These are phyloP conservation scores for Colletotrichum sp. DNA, from an alignment of 2,329 filamentous ascomycete genomes.

Conservation along the genomic window DNA sequence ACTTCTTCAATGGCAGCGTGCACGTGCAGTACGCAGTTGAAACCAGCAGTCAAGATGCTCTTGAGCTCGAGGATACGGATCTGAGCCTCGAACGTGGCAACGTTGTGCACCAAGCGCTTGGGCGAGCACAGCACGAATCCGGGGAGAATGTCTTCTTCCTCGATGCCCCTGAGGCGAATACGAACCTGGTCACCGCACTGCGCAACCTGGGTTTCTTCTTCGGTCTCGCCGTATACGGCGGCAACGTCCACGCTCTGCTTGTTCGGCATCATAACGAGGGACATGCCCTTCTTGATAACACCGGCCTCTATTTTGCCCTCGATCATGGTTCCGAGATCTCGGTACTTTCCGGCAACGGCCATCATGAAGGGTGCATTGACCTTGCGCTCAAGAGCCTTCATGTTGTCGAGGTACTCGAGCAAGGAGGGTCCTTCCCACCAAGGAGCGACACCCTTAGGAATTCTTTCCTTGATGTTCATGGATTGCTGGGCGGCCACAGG, in stretches of 20 bases:
- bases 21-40: slow-evolving; percentile 97
- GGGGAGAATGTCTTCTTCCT: slow-evolving; percentile 95
- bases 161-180: slow-evolving; percentile 88
- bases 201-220: slow-evolving; percentile 84
- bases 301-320: slow-evolving; percentile 98
- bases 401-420: slow-evolving; percentile 92
- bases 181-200: slow-evolving; percentile 96
- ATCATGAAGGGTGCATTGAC: slow-evolving; percentile 99
- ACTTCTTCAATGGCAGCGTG: slow-evolving; percentile 98
- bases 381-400: slow-evolving; percentile 93
- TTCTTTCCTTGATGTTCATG: slow-evolving; percentile 85
- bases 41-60: slow-evolving; percentile 90
- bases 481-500: slow-evolving; percentile 91
- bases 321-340: slow-evolving; percentile 95
- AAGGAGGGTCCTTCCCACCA: slow-evolving; percentile 93
- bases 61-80: slow-evolving; percentile 95
- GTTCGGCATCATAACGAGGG: slow-evolving; percentile 94
- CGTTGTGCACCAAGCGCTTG: slow-evolving; percentile 91
- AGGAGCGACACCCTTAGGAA: slow-evolving; percentile 75
- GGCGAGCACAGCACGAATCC: slow-evolving; percentile 97
- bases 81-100: slow-evolving; percentile 90
- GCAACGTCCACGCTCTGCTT: slow-evolving; percentile 80
- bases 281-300: slow-evolving; percentile 88
- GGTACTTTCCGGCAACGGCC: slow-evolving; percentile 94
- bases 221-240: slow-evolving; percentile 92